Conservation (phyloP, 768 basidiomycete genomes). For the Gloeophyllum trabeum region DNA sequence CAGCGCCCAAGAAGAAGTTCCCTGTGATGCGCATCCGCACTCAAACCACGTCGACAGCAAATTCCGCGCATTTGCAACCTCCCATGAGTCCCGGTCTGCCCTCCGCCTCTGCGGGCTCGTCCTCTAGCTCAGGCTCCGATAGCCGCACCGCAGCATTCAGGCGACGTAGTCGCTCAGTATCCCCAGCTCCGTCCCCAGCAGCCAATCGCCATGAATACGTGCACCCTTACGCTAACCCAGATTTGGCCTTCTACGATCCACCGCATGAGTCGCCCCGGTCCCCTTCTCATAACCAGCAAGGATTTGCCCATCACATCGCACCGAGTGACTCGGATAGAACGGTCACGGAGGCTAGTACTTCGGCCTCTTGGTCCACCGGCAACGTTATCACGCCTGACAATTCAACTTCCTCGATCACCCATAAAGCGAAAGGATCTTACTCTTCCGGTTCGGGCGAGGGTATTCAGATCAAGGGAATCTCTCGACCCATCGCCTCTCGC, state of each 20-base stretch:
- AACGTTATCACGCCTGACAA: constrained; percentile 15
- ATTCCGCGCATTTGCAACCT: no score
- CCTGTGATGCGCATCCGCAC: no score
- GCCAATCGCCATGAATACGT: constrained; percentile 20
- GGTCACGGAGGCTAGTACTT: constrained; percentile 29
- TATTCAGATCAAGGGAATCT: constrained; percentile 11
- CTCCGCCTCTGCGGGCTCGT: no score
- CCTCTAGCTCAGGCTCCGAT: no score
- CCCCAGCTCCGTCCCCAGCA: constrained; percentile 7
- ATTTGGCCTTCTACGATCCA: no score
- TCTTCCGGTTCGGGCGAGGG: not conserved
- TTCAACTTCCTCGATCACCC: constrained; percentile 12
- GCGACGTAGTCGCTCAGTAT: no score
- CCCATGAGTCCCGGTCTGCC: no score
- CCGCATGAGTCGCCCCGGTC: no score
- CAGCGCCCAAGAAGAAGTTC: constrained; percentile 1
- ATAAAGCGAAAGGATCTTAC: not conserved
- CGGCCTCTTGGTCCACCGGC: constrained; percentile 14
- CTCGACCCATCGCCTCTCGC: constrained; percentile 10
- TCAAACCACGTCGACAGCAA: no score
- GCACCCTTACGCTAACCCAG: constrained; percentile 80
- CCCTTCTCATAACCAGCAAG: no score
- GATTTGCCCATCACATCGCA: no score
- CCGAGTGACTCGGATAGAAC: constrained; percentile 44
- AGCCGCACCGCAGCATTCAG: no score